Conservation (phyloP, 2,329 filamentous ascomycete genomes). For the Trichophaea hybrida region DNA sequence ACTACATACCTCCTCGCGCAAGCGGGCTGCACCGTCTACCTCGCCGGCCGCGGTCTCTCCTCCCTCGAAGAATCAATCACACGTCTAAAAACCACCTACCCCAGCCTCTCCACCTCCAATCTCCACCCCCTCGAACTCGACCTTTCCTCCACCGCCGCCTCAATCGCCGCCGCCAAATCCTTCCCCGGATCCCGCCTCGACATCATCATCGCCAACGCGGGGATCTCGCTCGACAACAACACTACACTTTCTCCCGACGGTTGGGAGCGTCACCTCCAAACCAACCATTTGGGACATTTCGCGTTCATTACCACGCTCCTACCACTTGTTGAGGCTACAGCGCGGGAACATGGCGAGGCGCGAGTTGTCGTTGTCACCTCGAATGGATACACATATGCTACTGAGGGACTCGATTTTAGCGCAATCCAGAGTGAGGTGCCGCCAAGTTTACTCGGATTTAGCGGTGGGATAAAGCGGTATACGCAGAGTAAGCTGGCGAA, state of each 20-base stretch:
- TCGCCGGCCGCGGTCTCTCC: slow-evolving; percentile 16
- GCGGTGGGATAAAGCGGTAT: slow-evolving; percentile 31
- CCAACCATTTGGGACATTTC: slow-evolving; percentile 39
- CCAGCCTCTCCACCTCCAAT: slow-evolving; percentile 21
- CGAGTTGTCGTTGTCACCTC: slow-evolving; percentile 26
- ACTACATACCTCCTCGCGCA: slow-evolving; percentile 24
- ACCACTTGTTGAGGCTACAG: slow-evolving; percentile 21
- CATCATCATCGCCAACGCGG: slow-evolving; percentile 37
- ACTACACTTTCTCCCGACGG: slow-evolving; percentile 34
- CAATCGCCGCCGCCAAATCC: slow-evolving; percentile 33
- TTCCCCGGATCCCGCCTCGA: slow-evolving; percentile 33
- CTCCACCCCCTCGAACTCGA: slow-evolving; percentile 37
- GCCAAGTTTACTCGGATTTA: slow-evolving; percentile 17
- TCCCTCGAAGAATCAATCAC: slow-evolving; percentile 32
- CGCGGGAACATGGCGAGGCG: slow-evolving; percentile 26
- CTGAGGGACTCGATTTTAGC: slow-evolving; percentile 29
- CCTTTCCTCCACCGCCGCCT: slow-evolving; percentile 34
- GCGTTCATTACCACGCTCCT: slow-evolving; percentile 32
- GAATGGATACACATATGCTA: slow-evolving; percentile 24
- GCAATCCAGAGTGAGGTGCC: slow-evolving; percentile 23
- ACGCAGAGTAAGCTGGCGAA: slow-evolving; percentile 39
- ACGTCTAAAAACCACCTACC: slow-evolving; percentile 32
- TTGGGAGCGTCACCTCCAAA: slow-evolving; percentile 39
- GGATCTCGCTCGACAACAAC: slow-evolving; percentile 33
- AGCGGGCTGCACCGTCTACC: slow-evolving; percentile 22